Base-by-base conservation (phyloP, 495 filamentous ascomycete species). In the Aspergillus hancockii region DNA sequence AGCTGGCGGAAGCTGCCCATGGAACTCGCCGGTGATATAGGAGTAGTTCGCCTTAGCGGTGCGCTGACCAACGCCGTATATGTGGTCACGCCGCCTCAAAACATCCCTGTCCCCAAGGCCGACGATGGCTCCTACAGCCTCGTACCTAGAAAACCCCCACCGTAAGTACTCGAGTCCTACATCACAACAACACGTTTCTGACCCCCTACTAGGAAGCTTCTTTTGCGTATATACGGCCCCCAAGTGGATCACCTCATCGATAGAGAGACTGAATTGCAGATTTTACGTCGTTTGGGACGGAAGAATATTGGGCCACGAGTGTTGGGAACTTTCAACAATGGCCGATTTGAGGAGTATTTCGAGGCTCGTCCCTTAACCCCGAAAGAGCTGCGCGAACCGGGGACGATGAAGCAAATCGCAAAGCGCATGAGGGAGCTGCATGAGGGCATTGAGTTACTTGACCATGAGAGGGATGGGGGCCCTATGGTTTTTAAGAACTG, bases 351-450 rank as follows among this genome's bases (percentile, higher is more conserved):
- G 72, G 87, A 98, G 72, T 97, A 87, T 70, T 89, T 94, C 64
- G 82, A 96, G 66, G 90, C 95, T 0, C 79, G 81, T 21, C 85
- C 94, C 2, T 78, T 99, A 31, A 93, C 88, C 0, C 79, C 88
- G 3, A 75, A 82, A 10, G 91, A 96, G 67, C 74, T 99, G 52
- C 87, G 90, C 22, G 82, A 87, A 52, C 88, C 92, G 2, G 88
- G 89, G 31, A 97, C 90, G 0, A 93, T 90, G 38, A 90, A 84
- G 64, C 90, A 96, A 63, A 98, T 99, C 69, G 93, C 94, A n/a
- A 99, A 98, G 79, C 88, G 94, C 40, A 96, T 99, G 90, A 81
- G 92, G 59, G 94, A 99, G 73, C 80, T 99, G 21, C 94, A 99
- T 63, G 91, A 95, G 55, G 94, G 94, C 8, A 88, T 99, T 58